These are phyloP conservation scores for Cryomyces antarcticus DNA, from an alignment of 495 filamentous ascomycete genomes.

Conservation along the genomic window DNA sequence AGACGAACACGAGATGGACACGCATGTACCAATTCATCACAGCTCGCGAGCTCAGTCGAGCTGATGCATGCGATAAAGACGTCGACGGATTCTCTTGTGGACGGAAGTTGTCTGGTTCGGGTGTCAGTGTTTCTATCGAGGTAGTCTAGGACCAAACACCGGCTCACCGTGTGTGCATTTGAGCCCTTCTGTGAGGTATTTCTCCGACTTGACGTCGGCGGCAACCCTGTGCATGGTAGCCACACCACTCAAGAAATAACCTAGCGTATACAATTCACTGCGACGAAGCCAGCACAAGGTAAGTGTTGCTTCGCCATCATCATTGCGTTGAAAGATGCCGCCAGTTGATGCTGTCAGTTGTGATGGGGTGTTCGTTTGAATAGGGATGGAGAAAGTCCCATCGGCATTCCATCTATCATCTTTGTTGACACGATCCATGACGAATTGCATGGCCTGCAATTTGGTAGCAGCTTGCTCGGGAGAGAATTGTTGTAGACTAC, in stretches of 20 bases:
- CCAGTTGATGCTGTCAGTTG: slow-evolving; percentile 15
- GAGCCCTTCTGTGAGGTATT: slow-evolving; percentile 43
- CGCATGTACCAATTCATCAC: slow-evolving; percentile 33
- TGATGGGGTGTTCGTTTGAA: slow-evolving; percentile 26
- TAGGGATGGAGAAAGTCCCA: slow-evolving; percentile 54
- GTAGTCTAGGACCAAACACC: not conserved
- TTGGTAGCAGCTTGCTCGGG: slow-evolving; percentile 44
- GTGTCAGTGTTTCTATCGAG: too few relatives aligned
- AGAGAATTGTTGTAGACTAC: slow-evolving; percentile 42
- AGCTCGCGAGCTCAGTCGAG: too few relatives aligned
- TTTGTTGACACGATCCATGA: slow-evolving; percentile 40
- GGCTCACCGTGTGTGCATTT: slow-evolving; percentile 33
- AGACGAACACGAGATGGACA: slow-evolving; percentile 37
- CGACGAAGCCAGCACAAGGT: slow-evolving; percentile 44
- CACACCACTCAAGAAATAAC: slow-evolving; percentile 52
- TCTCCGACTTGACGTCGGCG: slow-evolving; percentile 43
- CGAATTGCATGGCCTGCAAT: slow-evolving; percentile 44
- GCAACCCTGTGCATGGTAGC: slow-evolving; percentile 41
- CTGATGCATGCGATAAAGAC: too few relatives aligned
- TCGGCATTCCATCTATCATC: slow-evolving; percentile 39
- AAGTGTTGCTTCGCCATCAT: slow-evolving; percentile 19
- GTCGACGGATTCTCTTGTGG: too few relatives aligned
- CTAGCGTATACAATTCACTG: slow-evolving; percentile 49
- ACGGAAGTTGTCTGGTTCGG: too few relatives aligned
- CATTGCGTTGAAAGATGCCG: slow-evolving; percentile 17